A percentile compares a stretch with the other conserved stretches of the same genome.
Evolutionary conservation across 441 rosid species (phyloP).

Genomic region (Arabidopsis lyrata): DNA sequence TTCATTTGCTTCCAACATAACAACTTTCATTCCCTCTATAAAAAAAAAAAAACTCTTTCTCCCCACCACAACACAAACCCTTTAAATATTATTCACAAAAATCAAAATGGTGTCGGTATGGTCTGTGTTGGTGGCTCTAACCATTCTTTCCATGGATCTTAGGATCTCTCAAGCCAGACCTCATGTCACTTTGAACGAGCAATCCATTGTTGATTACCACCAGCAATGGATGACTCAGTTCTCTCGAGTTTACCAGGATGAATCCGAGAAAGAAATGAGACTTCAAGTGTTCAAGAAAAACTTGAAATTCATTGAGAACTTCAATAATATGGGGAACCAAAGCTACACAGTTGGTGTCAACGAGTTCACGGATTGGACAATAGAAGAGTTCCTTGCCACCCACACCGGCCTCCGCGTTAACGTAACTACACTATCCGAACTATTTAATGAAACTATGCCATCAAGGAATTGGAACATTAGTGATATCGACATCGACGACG

Average conservation of each 20-base stretch:
- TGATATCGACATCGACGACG: no score
- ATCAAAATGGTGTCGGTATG: slow-evolving; percentile 16
- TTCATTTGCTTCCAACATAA: slow-evolving; percentile 21
- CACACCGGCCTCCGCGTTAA: slow-evolving; percentile 39
- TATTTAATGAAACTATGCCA: slow-evolving; percentile 7
- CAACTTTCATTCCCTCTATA: slow-evolving; percentile 22
- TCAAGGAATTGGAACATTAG: slow-evolving; percentile 14
- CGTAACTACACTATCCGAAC: neutral
- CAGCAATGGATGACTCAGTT: slow-evolving; percentile 55
- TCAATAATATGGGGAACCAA: slow-evolving; percentile 46
- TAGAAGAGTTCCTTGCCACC: slow-evolving; percentile 43
- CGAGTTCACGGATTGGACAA: slow-evolving; percentile 44
- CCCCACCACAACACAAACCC: neutral
- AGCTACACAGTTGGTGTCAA: slow-evolving; percentile 47
- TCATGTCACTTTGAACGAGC: slow-evolving; percentile 36
- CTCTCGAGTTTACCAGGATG: slow-evolving; percentile 51
- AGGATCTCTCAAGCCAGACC: slow-evolving; percentile 46
- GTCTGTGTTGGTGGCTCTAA: slow-evolving; percentile 31
- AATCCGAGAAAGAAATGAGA: slow-evolving; percentile 50
- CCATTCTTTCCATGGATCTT: slow-evolving; percentile 19
- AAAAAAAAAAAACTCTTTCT: slow-evolving; percentile 1
- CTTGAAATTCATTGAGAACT: slow-evolving; percentile 46
- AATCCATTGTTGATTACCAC: slow-evolving; percentile 46
- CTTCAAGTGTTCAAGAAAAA: slow-evolving; percentile 38
- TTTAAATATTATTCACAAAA: neutral